These are phyloP conservation scores for Polyporus arcularius DNA, from an alignment of 768 basidiomycete species.

Conservation along the genomic window DNA sequence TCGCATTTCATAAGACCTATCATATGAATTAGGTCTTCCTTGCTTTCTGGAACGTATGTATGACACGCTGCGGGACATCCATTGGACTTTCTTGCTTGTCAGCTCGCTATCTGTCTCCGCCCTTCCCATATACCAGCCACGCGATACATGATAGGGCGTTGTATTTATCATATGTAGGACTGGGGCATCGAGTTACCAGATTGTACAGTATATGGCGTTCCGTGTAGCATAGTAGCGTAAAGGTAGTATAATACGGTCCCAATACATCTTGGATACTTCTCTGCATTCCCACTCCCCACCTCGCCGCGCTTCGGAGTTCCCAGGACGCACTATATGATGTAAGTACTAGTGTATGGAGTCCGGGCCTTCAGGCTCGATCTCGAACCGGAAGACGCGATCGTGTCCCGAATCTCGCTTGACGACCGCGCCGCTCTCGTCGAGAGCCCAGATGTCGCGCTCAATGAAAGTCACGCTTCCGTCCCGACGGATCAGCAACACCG, in stretches of 20 bases:
- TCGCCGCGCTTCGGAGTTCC: constrained; percentile 1
- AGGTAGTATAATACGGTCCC: constrained; percentile 12
- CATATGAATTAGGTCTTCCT: constrained; percentile 23
- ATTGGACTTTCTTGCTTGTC: constrained; percentile 1
- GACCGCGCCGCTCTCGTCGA: constrained; percentile 39
- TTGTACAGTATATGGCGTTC: constrained; percentile 19
- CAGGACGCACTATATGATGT: background rate
- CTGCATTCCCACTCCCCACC: constrained; percentile 11
- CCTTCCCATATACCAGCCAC: constrained; percentile 12
- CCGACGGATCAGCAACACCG: constrained; percentile 64
- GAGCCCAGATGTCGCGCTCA: constrained; percentile 70
- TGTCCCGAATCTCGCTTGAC: constrained; percentile 16
- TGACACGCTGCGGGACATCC: background rate
- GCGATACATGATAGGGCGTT: background rate
- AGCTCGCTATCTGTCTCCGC: constrained; percentile 4
- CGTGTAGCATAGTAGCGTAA: constrained; percentile 22
- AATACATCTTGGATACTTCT: constrained; percentile 1
- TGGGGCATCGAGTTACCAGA: constrained; percentile 8
- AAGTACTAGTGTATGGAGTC: no score
- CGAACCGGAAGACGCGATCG: constrained; percentile 27
- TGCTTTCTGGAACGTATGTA: constrained; percentile 3
- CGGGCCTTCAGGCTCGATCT: constrained; percentile 11
- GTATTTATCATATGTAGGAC: constrained; percentile 17
- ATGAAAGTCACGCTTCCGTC: constrained; percentile 64
- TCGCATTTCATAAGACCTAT: constrained; percentile 31